Evolutionary conservation across 129 eudicot species (phyloP), one percentile per base, ranked within the genome.

Genomic region (sunflower (Helianthus annuus)): DNA sequence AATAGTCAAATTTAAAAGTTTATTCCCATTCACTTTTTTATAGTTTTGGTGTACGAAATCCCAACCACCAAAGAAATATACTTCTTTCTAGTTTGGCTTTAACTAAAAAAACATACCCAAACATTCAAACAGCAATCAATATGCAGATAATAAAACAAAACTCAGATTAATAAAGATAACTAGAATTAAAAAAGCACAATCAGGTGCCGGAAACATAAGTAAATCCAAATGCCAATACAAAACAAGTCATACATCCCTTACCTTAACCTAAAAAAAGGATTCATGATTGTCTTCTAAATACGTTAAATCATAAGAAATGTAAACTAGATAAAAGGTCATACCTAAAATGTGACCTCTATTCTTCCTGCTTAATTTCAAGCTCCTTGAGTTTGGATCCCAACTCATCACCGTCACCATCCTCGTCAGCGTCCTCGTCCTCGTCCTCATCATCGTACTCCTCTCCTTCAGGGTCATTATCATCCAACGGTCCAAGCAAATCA

Each of bases 401-500:
- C 45, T 84, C 97, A 46, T 83, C 82, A 3, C 71, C 81, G 48
- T 80, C 76, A 5, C 78, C 83, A 9, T 81, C 85, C 1, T 87
- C 89, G 10, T 73, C 85, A 40, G 65, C 64, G n/a, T 52, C 74
- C 52, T 69, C 85, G n/a, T 56, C 83, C 14, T 69, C 85, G n/a
- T 56, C 83, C 14, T 81, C 89, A 0, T 86, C 89, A 32, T 76
- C 83, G 52, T 77, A 62, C 7, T 80, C 85, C 75, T 84, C 92
- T 56, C 97, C 97, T 32, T 91, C 97, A 0, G 97, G 97, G 65
- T 91, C 96, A 59, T 88, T 91, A 54, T 88, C 97, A 48, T 88
- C 92, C 81, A 91, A 70, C 7, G 90, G 78, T 11, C 92, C 96
- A 42, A 91, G 90, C 55, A 78, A 52, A 66, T 42, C 44, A 0